These are phyloP conservation scores for Grosmannia clavigera DNA, from an alignment of 2,329 filamentous ascomycete species.

Conservation along the genomic window DNA sequence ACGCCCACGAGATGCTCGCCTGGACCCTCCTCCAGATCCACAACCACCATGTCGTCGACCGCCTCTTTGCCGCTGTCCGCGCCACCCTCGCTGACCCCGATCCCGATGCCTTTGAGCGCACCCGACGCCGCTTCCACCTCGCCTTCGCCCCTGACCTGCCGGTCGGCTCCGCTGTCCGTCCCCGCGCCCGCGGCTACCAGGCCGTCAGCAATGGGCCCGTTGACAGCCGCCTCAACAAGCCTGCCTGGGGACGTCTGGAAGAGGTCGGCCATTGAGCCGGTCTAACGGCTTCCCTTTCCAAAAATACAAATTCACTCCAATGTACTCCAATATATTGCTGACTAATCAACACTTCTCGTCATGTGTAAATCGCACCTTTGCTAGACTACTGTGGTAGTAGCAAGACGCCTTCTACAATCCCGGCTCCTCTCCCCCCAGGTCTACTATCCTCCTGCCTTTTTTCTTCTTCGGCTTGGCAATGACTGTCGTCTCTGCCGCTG, in stretches of 20 bases:
- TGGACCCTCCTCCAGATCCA: slow-evolving; percentile 91
- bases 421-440: slow-evolving; percentile 8
- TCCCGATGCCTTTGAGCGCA: slow-evolving; percentile 45
- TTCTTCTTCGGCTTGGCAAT: slow-evolving; percentile 19
- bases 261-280: slow-evolving; percentile 16
- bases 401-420: background rate
- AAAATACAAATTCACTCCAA: too few relatives aligned
- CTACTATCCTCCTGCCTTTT: slow-evolving; percentile 14
- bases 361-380: too few relatives aligned
- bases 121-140: slow-evolving; percentile 27
- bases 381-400: too few relatives aligned
- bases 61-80: slow-evolving; percentile 64
- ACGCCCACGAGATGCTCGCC: slow-evolving; percentile 90
- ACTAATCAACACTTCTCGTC: too few relatives aligned
- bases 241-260: slow-evolving; percentile 44
- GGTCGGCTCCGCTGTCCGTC: slow-evolving; percentile 61
- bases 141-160: slow-evolving; percentile 63
- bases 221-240: slow-evolving; percentile 50
- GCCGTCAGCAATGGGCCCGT: slow-evolving; percentile 57
- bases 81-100: slow-evolving; percentile 41
- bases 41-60: slow-evolving; percentile 61
- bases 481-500: slow-evolving; percentile 33
- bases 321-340: too few relatives aligned
- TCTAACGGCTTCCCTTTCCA: too few relatives aligned
- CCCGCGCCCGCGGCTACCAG: slow-evolving; percentile 71